These are phyloP conservation scores for Podochytrium sp. DNA, from an alignment of 192 early-diverging fungal genomes.

Conservation along the genomic window DNA sequence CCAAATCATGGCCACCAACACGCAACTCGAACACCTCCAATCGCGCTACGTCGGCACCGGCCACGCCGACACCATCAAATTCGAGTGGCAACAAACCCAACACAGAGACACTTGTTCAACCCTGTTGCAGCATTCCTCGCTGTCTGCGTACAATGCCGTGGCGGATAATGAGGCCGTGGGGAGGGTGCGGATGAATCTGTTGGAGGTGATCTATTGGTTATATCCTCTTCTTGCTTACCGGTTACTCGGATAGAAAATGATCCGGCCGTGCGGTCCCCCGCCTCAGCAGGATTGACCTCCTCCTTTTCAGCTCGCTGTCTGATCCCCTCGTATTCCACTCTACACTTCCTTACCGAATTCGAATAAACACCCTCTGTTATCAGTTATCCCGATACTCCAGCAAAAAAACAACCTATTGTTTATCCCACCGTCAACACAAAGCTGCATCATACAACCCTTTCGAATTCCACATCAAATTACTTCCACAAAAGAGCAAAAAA, in stretches of 20 bases:
- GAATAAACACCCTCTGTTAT: no score
- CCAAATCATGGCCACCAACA: neutral
- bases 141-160: slow-evolving; percentile 79
- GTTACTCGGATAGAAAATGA: slow-evolving; percentile 15
- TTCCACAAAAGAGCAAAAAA: neutral
- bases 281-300: slow-evolving; percentile 19
- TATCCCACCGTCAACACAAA: neutral
- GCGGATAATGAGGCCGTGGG: slow-evolving; percentile 87
- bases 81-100: slow-evolving; percentile 85
- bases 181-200: slow-evolving; percentile 70
- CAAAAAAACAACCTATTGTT: no score
- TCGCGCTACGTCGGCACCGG: slow-evolving; percentile 73
- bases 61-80: slow-evolving; percentile 88
- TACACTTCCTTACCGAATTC: no score
- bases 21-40: slow-evolving; percentile 23
- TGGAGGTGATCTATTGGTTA: slow-evolving; percentile 61
- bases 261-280: slow-evolving; percentile 21
- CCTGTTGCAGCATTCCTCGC: slow-evolving; percentile 75
- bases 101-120: slow-evolving; percentile 83
- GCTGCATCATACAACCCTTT: neutral
- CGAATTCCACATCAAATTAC: neutral
- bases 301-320: no score
- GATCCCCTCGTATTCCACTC: no score
- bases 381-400: no score
- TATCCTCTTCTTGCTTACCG: neutral